phyloP scores from a whole-genome alignment of 306 rosid species.

The Hippophae tibetana region DNA sequence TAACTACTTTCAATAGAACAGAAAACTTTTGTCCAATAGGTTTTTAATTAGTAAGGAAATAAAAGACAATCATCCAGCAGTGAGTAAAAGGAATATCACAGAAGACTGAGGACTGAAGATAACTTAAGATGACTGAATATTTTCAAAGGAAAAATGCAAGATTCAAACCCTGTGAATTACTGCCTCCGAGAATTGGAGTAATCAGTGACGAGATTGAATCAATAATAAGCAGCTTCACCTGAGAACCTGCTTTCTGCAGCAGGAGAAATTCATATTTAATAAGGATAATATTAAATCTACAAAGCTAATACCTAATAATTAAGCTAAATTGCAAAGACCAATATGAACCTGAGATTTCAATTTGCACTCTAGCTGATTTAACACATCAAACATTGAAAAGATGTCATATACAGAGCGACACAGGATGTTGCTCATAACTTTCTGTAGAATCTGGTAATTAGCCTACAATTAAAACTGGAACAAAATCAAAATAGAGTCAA shows the following conservation, averaged over 20 bases:
- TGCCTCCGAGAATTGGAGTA: conserved; percentile 74
- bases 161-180: conserved; percentile 68
- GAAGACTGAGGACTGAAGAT: not conserved
- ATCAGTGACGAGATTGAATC: conserved; percentile 81
- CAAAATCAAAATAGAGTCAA: conserved; percentile 14
- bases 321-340: conserved; percentile 7
- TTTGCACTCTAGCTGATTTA: conserved; percentile 54
- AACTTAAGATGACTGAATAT: conserved; percentile 1
- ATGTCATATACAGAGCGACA: conserved; percentile 74
- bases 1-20: conserved; percentile 5
- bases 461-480: conserved; percentile 23
- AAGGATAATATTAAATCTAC: conserved; percentile 12
- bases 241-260: conserved; percentile 35
- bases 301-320: conserved; percentile 5
- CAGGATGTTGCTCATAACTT: conserved; percentile 49
- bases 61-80: not conserved
- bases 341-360: conserved; percentile 55
- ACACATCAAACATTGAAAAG: conserved; percentile 62
- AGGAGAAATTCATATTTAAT: conserved; percentile 20
- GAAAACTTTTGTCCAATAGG: not conserved
- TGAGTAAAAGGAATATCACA: not conserved
- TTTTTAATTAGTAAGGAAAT: not conserved
- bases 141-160: not conserved
- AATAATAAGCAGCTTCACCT: conserved; percentile 56
- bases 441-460: conserved; percentile 33